Base-by-base conservation (phyloP, 1,284 basidiomycete species). In the Megacollybia platyphylla region DNA sequence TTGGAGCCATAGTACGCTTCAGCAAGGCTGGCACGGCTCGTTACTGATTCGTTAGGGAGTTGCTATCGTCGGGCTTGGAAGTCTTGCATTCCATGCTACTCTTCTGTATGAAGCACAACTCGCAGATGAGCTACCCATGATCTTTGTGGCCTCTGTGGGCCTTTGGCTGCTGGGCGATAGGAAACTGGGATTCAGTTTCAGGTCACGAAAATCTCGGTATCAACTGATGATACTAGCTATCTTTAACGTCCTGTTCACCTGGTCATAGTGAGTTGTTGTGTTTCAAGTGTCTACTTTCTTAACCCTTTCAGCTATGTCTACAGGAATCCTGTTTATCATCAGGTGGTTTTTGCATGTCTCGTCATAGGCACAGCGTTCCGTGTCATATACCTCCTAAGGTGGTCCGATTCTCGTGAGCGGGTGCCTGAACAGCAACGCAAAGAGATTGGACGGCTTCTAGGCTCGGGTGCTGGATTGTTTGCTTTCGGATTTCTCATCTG, bases 101-200 rank as follows among this genome's bases (percentile, higher is more conserved):
- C 60, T 83, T n/a, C 61, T 71, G n/a, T 80, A 72, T 50, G 65
- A 73, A 48, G 76, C 78, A 0, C 79, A 82, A 50, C 70, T 82
- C 34, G 76, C 76, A 4, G 79, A 83, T 49, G 79, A 83, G 52
- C 61, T 83, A 2, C 79, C 79, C 1, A 82, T 83, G 79, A 71
- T 81, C 41, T 78, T 74, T 49, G 70, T 75, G 44, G 68, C 67
- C 3, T 70, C 69, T 35, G 70, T 73, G 58, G 64, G 67, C 47
- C 53, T 70, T 18, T 77, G 68, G 54, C 55, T 76, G 32, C 55
- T 79, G 18, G 73, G 73, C 54, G 79, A 83, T 50, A 67, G 65
- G n/a, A 49, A 59, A 41, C 67, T 64, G 4, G 76, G 76, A 2
- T 79, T 70, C 48, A 57, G 53, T 36, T 48, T 67, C n/a, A 47